Evolutionary conservation across 345 rosid genomes (phyloP), one percentile per base, ranked within the genome.

Genomic region (Reutealis trisperma): DNA sequence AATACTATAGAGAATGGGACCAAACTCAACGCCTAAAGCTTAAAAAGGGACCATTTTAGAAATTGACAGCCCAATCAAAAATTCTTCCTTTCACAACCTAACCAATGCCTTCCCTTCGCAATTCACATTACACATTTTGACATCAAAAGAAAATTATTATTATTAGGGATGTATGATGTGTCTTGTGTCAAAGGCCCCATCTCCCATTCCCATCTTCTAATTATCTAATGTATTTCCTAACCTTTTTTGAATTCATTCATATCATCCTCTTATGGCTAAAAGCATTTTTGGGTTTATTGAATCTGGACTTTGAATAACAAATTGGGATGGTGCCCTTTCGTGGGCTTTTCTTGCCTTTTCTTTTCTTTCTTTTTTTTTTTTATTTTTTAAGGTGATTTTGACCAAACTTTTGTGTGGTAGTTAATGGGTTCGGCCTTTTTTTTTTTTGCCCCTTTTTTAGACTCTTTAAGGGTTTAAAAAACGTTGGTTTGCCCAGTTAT

Each of bases 1-100:
- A 57, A 75, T 75, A 78, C 51, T 57, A 75, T 55, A 49, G 62
- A 44, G 61, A 60, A 79, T 82, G 79, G 64, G 81, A 85, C 62
- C 14, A 27, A 10, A 63, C 55, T 41, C 6, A 54, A 27, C 49
- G 19, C 51, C 6, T 6, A 37, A 37, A 5, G 41, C 6, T 27
- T 27, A 27, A 27, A 27, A 27, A 42, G 70, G 78, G 77, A 77
- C 85, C 84, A 77, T 77, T 37, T 80, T 70, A 67, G 84, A 76
- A 27, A 75, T 69, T 19, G 70, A 80, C 67, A 45, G n/a, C 9
- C 54, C 49, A 57, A 67, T 19, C 25, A 25, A 68, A 68, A 68
- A 37, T 37, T 4, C 41, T 37, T 37, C 44, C 61, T 45, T 21
- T 72, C 57, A 18, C 52, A n/a, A 57, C 41, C 41, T 3, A 37